Evolutionary conservation across 2,329 filamentous ascomycete species (phyloP).

Genomic region (Aureobasidium sp.): DNA sequence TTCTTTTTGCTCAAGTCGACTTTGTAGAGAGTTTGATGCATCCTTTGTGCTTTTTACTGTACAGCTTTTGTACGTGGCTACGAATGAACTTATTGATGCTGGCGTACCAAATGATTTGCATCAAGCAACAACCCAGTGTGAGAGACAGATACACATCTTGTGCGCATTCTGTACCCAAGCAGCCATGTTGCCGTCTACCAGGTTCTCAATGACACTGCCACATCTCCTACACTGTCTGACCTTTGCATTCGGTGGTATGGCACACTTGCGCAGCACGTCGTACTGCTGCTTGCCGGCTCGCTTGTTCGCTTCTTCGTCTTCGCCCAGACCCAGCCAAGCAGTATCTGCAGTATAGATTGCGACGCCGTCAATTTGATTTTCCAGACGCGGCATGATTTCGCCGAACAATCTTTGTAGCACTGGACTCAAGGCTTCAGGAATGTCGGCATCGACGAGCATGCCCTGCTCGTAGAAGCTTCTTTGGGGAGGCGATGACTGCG

Average conservation of each 20-base stretch:
- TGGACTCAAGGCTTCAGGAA: slow-evolving; percentile 46
- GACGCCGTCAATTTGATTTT: slow-evolving; percentile 55
- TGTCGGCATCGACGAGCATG: slow-evolving; percentile 45
- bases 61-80: not conserved
- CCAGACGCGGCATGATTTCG: slow-evolving; percentile 49
- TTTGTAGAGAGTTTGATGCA: no score
- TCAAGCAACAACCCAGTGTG: slow-evolving; percentile 18
- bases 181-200: slow-evolving; percentile 24
- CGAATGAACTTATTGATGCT: not conserved
- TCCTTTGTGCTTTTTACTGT: not conserved
- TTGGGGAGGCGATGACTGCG: slow-evolving; percentile 34
- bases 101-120: not conserved
- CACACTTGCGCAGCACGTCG: slow-evolving; percentile 50
- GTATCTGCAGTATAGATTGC: slow-evolving; percentile 69
- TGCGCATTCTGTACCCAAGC: slow-evolving; percentile 27
- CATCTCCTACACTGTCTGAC: slow-evolving; percentile 40
- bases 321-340: slow-evolving; percentile 56
- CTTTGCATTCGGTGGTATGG: slow-evolving; percentile 29
- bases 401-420: slow-evolving; percentile 44
- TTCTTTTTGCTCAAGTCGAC: not conserved
- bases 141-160: slow-evolving; percentile 25
- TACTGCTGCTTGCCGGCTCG: slow-evolving; percentile 55
- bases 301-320: slow-evolving; percentile 49
- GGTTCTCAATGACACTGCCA: slow-evolving; percentile 41
- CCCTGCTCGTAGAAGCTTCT: slow-evolving; percentile 46